Evolutionary conservation across 352 stramenopile species (phyloP).

Genomic region (Globisporangium nagaii): DNA sequence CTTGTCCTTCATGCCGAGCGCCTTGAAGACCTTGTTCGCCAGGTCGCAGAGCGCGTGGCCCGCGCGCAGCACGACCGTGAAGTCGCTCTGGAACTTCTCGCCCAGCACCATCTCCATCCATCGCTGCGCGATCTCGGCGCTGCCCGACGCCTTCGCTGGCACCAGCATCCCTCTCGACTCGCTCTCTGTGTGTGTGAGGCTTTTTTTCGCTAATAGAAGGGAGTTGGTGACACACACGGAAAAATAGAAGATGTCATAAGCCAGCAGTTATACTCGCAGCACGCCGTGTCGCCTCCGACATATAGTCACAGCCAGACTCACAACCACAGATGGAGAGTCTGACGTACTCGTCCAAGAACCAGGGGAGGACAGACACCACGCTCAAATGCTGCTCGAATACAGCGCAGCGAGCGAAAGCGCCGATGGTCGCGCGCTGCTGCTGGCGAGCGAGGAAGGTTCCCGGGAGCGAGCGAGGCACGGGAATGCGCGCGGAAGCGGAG

Average conservation of each 20-base stretch:
- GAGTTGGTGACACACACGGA: too few relatives aligned
- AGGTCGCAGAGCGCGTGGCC: conserved; percentile 61
- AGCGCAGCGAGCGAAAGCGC: too few relatives aligned
- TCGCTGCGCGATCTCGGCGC: conserved; percentile 66
- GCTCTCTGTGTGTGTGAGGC: too few relatives aligned
- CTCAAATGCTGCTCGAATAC: too few relatives aligned
- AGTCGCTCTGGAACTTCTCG: conserved; percentile 54
- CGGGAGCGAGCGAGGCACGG: too few relatives aligned
- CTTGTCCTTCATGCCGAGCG: conserved; percentile 72
- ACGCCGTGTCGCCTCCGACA: not conserved
- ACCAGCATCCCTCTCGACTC: conserved; percentile 21
- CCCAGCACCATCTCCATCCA: conserved; percentile 88
- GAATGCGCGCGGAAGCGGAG: too few relatives aligned
- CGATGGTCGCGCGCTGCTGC: too few relatives aligned
- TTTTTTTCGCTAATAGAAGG: not conserved
- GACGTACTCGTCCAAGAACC: too few relatives aligned
- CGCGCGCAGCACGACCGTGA: conserved; percentile 51
- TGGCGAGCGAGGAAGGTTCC: too few relatives aligned
- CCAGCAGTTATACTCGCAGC: not conserved
- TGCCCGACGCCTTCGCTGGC: conserved; percentile 34
- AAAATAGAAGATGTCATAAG: not conserved
- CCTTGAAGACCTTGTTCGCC: conserved; percentile 67
- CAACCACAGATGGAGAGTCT: not conserved
- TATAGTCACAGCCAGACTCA: not conserved
- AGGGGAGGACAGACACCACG: too few relatives aligned